Evolutionary conservation across 1,139 yeast species (phyloP), one percentile per base, ranked within the genome.

Genomic region (Debaryomyces psychrophilus): DNA sequence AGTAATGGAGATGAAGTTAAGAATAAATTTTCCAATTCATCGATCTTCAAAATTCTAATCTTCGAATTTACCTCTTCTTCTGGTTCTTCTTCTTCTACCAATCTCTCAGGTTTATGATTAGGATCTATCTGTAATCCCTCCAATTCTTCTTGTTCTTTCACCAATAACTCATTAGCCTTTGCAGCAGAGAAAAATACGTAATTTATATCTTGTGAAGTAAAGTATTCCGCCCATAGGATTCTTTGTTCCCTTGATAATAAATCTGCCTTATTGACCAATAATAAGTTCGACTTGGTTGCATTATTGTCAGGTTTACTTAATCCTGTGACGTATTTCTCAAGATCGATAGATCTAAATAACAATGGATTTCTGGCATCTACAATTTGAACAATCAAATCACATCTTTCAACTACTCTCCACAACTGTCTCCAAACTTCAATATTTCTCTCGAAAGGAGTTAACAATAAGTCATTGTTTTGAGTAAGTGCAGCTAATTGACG

Each of bases 381-480:
- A 71, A 95, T 95, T 65, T 95, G 99, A 4, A 95, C 98, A 40
- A 95, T 82, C 58, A 95, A 76, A 67, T 93, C 97, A 41, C 95
- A 87, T 62, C 99, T 81, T 65, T 95, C 99, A 14, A 92, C 90
- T 44, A 95, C 99, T 69, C 99, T 80, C 99, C 99, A 95, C 56
- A 95, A 73, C 68, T 95, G 99, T 64, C 95, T 84, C 99, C 99
- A 95, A 50, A 95, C 98, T 73, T 93, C 97, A 56, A 95, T 76
- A 64, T 95, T 95, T 68, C 99, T 82, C 71, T 95, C 99, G 63
- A 93, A 95, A 1, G 99, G 99, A 0, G 99, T 95, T 65, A 95
- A 77, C 51, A 92, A 73, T 57, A 95, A 73, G 63, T 93, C 97
- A 54, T 81, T 82, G 51, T 77, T 79, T 62, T 93, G 97, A 51